These are phyloP conservation scores for Mucor velutinosus DNA, from an alignment of 371 early-diverging fungal genomes.

Conservation along the genomic window DNA sequence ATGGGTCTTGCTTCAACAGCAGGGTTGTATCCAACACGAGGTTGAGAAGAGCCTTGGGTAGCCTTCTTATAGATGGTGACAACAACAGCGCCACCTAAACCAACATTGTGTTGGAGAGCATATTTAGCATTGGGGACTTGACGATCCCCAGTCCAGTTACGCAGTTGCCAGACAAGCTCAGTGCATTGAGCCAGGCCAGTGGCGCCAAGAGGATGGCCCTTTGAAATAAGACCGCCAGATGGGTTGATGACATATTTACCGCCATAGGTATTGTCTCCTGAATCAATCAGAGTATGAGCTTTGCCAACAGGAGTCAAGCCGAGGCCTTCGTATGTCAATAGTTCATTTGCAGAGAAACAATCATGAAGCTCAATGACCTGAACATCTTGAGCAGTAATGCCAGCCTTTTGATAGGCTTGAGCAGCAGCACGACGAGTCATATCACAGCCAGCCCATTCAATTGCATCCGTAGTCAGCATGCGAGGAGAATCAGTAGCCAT, in stretches of 20 bases:
- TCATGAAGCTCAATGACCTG: slow-evolving; percentile 81
- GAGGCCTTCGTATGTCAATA: slow-evolving; percentile 79
- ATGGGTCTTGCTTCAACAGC: slow-evolving; percentile 62
- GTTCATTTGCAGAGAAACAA: slow-evolving; percentile 82
- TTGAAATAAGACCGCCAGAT: slow-evolving; percentile 81
- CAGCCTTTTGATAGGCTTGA: slow-evolving; percentile 58
- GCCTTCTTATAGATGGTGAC: slow-evolving; percentile 69
- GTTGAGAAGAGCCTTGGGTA: slow-evolving; percentile 40
- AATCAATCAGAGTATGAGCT: slow-evolving; percentile 62
- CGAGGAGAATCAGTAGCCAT: slow-evolving; percentile 78
- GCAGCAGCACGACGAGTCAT: slow-evolving; percentile 73
- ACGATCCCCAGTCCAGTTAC: slow-evolving; percentile 73
- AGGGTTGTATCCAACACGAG: slow-evolving; percentile 74
- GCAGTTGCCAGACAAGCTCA: slow-evolving; percentile 66
- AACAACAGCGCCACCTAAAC: slow-evolving; percentile 81
- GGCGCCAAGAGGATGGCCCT: slow-evolving; percentile 83
- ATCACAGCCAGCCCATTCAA: slow-evolving; percentile 72
- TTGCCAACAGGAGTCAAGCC: slow-evolving; percentile 70
- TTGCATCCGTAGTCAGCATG: slow-evolving; percentile 57
- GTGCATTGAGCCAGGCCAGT: slow-evolving; percentile 83
- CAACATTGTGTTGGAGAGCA: slow-evolving; percentile 82
- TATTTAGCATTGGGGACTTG: slow-evolving; percentile 70
- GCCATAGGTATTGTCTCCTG: slow-evolving; percentile 60
- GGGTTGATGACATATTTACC: slow-evolving; percentile 75
- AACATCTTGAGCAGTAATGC: slow-evolving; percentile 64